Base-by-base conservation (phyloP, 108 stramenopile species). In the Discostella stelligeroides region DNA sequence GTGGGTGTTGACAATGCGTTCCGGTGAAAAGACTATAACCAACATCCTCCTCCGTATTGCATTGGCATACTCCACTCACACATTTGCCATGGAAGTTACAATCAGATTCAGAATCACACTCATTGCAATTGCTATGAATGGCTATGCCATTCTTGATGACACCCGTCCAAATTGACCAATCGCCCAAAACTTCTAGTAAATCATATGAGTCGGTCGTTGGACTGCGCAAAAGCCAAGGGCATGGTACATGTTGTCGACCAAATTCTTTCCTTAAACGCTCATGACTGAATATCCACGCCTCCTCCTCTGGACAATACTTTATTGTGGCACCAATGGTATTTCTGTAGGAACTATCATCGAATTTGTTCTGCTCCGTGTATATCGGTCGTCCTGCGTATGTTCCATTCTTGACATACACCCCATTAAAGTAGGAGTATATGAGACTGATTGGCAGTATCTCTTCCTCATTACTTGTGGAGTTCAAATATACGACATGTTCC, bases 381-480 rank as follows among this genome's bases (percentile, higher is more conserved):
- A 54, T 12, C 23, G 53, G 53, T 14, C 53, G 27, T 4, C 53
- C 53, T 10, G 14, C 14, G 28, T 28, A 14, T 1, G 53, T 54
- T 0, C 53, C 53, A 27, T 54, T 27, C 12, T 54, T 23, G 25
- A 27, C 10, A 27, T 54, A 54, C 1, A 54, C 53, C 14, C 53
- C 53, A 27, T 54, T 54, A 27, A 54, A 54, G 25, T 54, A 54
- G 25, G 53, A 54, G 53, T 27, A 54, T 23, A 54, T 27, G 53
- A 54, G 53, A 14, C 25, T 54, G 25, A 29, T 27, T n/a, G n/a
- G n/a, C 7, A 27, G 4, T 10, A 15, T 29, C 2, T 29, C 8
- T 14, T 1, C 23, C 53, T 11, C 15, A 27, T 8, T 9, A 3
- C 1, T 14, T 14, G 53, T 5, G 9, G 9, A 14, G 0, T 0